Conservation (phyloP, 257 asterid species). For the Solanum pennellii region DNA sequence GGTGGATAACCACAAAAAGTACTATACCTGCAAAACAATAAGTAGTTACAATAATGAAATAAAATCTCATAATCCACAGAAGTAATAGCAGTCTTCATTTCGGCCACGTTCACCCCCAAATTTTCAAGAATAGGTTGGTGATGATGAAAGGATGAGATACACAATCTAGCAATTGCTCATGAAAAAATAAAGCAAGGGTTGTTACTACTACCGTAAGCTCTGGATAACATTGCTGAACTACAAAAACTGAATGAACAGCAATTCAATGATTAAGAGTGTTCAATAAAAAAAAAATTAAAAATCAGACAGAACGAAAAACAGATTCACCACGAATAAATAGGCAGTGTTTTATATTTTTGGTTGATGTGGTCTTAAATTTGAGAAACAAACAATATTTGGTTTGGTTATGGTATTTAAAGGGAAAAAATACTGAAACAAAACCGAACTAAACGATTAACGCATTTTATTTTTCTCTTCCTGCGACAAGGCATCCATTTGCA, state of each 20-base stretch:
- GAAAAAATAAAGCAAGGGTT: neutral
- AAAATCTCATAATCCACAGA: neutral
- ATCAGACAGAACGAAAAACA: neutral
- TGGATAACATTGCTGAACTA: neutral
- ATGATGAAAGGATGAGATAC: neutral
- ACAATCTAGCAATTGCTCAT: neutral
- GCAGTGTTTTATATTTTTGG: neutral
- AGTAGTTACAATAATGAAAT: constrained; percentile 5
- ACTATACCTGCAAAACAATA: constrained; percentile 50
- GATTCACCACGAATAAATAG: neutral
- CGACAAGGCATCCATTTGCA: neutral
- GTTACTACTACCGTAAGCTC: neutral
- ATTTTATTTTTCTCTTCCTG: neutral
- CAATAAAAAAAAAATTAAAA: neutral
- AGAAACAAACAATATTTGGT: neutral
- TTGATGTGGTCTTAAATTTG: neutral
- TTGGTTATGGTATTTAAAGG: neutral
- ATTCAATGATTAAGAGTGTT: neutral
- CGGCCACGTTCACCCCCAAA: neutral
- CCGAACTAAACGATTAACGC: neutral
- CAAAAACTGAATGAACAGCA: neutral
- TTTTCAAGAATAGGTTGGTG: neutral
- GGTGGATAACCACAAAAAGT: constrained; percentile 96
- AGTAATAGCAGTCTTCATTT: neutral
- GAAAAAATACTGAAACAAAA: neutral